These are phyloP conservation scores for Leavenworthia alabamica DNA, from an alignment of 345 rosid genomes.

Conservation along the genomic window DNA sequence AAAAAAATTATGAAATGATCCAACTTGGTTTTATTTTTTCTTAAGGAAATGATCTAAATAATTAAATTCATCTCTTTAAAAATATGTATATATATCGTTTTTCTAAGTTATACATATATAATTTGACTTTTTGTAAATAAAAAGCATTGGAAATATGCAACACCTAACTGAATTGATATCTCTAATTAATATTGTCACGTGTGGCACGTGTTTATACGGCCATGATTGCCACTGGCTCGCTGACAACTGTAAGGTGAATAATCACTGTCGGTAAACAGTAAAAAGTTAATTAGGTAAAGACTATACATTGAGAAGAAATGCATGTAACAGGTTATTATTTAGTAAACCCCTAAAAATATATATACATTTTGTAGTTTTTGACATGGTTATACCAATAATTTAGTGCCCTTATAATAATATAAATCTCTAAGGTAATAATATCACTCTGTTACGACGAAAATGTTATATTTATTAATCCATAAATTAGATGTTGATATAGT, in stretches of 20 bases:
- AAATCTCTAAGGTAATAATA: neutral
- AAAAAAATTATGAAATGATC: neutral
- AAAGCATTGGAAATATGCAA: neutral
- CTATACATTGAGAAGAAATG: neutral
- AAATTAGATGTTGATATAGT: neutral
- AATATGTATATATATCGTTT: neutral
- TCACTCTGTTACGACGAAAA: neutral
- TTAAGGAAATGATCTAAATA: neutral
- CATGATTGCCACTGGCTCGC: neutral
- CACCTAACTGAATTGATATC: slow-evolving; percentile 5
- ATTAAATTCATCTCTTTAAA: neutral
- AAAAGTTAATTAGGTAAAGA: neutral
- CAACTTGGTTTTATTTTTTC: neutral
- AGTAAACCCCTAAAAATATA: neutral
- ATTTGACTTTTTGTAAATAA: slow-evolving; percentile 9
- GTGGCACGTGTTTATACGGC: neutral
- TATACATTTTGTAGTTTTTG: neutral
- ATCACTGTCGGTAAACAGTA: neutral
- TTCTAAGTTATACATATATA: neutral
- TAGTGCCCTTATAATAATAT: neutral
- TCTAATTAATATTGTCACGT: slow-evolving; percentile 5
- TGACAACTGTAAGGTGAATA: neutral
- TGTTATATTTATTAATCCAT: neutral
- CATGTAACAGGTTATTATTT: neutral
- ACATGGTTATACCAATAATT: neutral